Evolutionary conservation across 257 asterid genomes (phyloP), one percentile per base, ranked within the genome.

Genomic region (Verbascum thapsus): DNA sequence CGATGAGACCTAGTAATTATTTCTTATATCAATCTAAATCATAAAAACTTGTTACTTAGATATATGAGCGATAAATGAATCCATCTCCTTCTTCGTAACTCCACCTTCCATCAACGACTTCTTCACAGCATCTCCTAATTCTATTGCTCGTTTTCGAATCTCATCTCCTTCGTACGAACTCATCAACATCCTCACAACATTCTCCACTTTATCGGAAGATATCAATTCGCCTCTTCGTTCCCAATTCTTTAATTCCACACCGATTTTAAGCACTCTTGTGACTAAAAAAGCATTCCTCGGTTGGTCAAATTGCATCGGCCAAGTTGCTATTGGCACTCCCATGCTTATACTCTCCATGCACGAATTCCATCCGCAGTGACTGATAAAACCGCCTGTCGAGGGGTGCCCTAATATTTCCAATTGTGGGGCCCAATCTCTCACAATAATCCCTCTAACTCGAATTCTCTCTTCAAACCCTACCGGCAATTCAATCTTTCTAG

Each of bases 251-350:
- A 70, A 55, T 10, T 16, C 73, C 23, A 75, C 6, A 0, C 84
- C 85, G 9, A 74, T 37, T 51, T 51, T 66, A 54, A 83, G 43
- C 20, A 72, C 74, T 37, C 70, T 32, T 0, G 71, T 71, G 2
- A 80, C 17, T 5, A 83, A 41, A n/a, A 70, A 40, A 0, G 89
- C 75, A 1, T 83, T 77, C 53, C 62, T 64, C 10, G 84, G 84
- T 60, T 80, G 84, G 49, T 83, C 89, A 0, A 79, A 70, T 30
- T 83, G 89, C 89, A 80, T 80, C 1, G 86, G 88, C 80, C 85
- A 80, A 6, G 85, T 52, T 13, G 26, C 77, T 17, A 77, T 53
- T 0, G 83, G 84, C 16, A 81, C 80, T 3, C 84, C 84, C 71
- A 66, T 69, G 48, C 68, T 68, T 0, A 77, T 72, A 57, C 83